Base-by-base conservation (phyloP, 2,329 filamentous ascomycete genomes). In the Clonostachys sp. region DNA sequence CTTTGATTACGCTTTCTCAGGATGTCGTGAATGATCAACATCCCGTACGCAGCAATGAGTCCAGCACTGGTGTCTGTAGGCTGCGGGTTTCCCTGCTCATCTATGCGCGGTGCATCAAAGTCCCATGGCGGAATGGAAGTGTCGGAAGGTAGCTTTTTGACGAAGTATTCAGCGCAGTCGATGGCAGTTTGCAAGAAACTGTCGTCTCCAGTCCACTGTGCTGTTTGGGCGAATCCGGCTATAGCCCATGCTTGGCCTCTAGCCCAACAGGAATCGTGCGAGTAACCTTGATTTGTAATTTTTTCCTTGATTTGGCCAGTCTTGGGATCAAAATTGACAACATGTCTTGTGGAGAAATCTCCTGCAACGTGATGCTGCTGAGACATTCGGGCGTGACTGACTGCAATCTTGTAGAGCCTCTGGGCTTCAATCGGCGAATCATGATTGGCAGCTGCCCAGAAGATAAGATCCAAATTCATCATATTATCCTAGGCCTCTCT, bases 211-310 rank as follows among this genome's bases (percentile, higher is more conserved):
- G 71, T 76, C 72, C 73, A 75, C n/a, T 54, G 53, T 45, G 73
- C 75, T 0, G 67, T 67, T 53, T 75, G 66, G 0, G 66, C 66
- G 46, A 75, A 77, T 0, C 74, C 74, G 43, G 67, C 63, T 4
- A 77, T 70, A 0, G 68, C 66, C 74, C 74, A 77, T 1, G 72
- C 71, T 48, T 77, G 74, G 1, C 74, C 74, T 5, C 74, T 63
- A 6, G 66, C 60, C 74, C 74, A 77, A 10, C 66, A 73, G 0
- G 68, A 73, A 2, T 55, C 55, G 45, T 75, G 68, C 2, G 54
- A 56, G 53, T 67, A 67, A 1, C 74, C 74, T 52, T 77, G 74
- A 43, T 75, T 73, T 0, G 73, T 77, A 47, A 74, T 61, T n/a
- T 65, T 65, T 1, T 61, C 57, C 48, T 68, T 67, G 0, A 69